phyloP scores from a whole-genome alignment of 2,329 filamentous ascomycete species.

The Neofusicoccum parvum region DNA sequence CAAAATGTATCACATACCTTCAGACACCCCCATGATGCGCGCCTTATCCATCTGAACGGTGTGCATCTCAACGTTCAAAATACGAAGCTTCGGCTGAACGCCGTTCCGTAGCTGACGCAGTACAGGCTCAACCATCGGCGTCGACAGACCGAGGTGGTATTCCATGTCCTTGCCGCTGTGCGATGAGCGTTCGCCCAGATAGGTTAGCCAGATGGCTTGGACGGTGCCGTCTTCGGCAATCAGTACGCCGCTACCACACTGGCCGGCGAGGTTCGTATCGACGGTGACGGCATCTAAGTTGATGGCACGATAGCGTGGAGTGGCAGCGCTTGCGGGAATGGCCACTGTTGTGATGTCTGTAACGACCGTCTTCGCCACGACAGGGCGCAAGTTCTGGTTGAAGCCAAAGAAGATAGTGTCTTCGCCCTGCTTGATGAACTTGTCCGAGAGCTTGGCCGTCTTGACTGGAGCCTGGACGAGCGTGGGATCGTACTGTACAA shows the following conservation, averaged over 20 bases:
- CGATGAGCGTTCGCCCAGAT: slow-evolving; percentile 83
- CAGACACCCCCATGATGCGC: slow-evolving; percentile 93
- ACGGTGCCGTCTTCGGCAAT: slow-evolving; percentile 88
- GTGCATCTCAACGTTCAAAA: slow-evolving; percentile 91
- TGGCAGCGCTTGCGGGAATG: slow-evolving; percentile 89
- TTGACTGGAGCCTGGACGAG: slow-evolving; percentile 93
- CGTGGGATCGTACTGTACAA: slow-evolving; percentile 90
- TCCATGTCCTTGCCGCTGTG: slow-evolving; percentile 87
- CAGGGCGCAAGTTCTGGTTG: slow-evolving; percentile 91
- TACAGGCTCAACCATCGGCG: slow-evolving; percentile 86
- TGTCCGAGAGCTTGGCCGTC: slow-evolving; percentile 79
- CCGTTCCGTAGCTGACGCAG: slow-evolving; percentile 82
- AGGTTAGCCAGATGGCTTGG: slow-evolving; percentile 94
- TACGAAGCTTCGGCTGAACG: slow-evolving; percentile 77
- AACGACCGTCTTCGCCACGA: slow-evolving; percentile 90
- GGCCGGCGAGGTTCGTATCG: slow-evolving; percentile 80
- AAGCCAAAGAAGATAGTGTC: slow-evolving; percentile 98
- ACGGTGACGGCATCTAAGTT: slow-evolving; percentile 94
- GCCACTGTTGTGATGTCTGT: slow-evolving; percentile 97
- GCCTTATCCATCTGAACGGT: slow-evolving; percentile 97
- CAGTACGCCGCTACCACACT: slow-evolving; percentile 91
- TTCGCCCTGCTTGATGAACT: slow-evolving; percentile 87
- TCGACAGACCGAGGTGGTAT: slow-evolving; percentile 91
- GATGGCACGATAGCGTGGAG: slow-evolving; percentile 88
- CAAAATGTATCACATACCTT: slow-evolving; percentile 44